Evolutionary conservation across 1,284 basidiomycete species (phyloP), one percentile per base, ranked within the genome.

Genomic region (Ceratobasidium theobromae): DNA sequence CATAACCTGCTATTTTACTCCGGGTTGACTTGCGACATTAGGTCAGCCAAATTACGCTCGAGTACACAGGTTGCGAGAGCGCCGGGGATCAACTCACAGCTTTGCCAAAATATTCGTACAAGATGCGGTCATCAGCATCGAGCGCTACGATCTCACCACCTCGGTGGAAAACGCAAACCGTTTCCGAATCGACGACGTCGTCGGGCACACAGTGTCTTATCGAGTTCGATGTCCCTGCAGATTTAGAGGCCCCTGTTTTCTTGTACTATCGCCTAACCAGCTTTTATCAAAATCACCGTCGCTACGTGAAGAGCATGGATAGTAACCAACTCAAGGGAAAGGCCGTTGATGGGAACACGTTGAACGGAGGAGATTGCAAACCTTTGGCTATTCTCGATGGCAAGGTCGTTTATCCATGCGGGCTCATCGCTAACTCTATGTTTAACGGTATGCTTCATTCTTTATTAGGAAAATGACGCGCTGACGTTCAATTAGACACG

Each of bases 211-310:
- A 81, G 69, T 98, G 95, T 75, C 75, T 86, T 67, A 81, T 98
- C 72, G 80, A 86, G 67, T 98, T 97, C 73, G 81, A 89, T 51
- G 79, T 99, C 21, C 94, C 95, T 1, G 84, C 86, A 60, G 83
- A 92, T 73, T 80, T 99, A 46, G 77, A 85, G 5, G 78, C 84
- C 18, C 82, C 88, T 33, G 91, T 99, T 2, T 88, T 99, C 74
- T 81, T 98, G 70, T 99, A 99, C 80, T 99, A 99, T 84, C 93
- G 94, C 78, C 86, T 96, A 76, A 91, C 90, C 67, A 94, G 94
- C 79, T 96, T 93, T 81, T 99, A 89, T 79, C 97, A 99, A 82
- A 99, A 99, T 77, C 97, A 99, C 76, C 87, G 97, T 53, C 86
- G 97, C 73, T 99, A 99, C 75, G 95, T 99, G 69, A 93, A 96